Evolutionary conservation across 257 asterid genomes (phyloP).

Genomic region (Primulina huaijiensis): DNA sequence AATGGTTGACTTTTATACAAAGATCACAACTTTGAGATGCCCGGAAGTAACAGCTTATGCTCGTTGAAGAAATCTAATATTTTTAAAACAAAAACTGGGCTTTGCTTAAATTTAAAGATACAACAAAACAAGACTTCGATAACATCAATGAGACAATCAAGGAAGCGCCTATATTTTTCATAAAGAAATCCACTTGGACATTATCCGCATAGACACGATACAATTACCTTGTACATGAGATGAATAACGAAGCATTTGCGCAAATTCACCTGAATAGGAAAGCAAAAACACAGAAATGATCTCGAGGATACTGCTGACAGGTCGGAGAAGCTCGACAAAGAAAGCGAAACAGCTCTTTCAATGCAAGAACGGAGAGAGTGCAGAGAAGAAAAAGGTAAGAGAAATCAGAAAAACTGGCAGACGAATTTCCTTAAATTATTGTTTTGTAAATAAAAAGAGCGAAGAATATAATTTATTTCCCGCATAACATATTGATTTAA

Average conservation of each 20-base stretch:
- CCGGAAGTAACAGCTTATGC: not conserved
- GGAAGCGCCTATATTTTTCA: not conserved
- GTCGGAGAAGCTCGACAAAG: conserved; percentile 2
- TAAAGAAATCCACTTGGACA: conserved; percentile 6
- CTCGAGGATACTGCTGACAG: conserved; percentile 25
- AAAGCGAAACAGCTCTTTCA: not conserved
- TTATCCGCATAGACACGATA: conserved; percentile 7
- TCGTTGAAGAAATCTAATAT: too few species aligned
- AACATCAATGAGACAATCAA: conserved; percentile 18
- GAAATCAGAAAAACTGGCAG: too few species aligned
- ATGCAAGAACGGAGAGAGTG: too few species aligned
- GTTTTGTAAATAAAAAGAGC: too few species aligned
- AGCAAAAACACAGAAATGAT: not conserved
- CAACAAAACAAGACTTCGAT: not conserved
- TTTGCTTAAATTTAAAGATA: conserved; percentile 30
- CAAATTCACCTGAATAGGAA: not conserved
- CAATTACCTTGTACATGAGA: not conserved
- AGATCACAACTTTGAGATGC: conserved; percentile 14
- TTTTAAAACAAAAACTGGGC: conserved; percentile 4
- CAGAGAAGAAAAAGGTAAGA: not conserved
- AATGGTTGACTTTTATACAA: conserved; percentile 13
- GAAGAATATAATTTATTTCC: too few species aligned
- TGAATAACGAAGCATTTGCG: not conserved
- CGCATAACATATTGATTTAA: too few species aligned
- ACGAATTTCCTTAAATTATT: too few species aligned